Conservation (phyloP, 73 alveolate genomes). For the Paramecium tetraurelia region DNA sequence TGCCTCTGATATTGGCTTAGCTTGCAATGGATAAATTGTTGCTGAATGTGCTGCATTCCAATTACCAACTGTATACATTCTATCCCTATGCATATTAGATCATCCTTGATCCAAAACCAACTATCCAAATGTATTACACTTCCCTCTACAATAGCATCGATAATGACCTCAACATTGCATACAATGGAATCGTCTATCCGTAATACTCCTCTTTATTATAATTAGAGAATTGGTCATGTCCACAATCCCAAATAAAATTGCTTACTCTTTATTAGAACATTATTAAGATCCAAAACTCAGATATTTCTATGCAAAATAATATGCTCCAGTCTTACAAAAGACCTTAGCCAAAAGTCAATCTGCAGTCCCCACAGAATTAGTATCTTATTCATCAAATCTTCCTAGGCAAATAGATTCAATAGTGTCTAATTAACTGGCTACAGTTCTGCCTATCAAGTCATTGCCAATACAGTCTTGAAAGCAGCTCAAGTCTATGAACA, state of each 20-base stretch:
- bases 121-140: slow-evolving; percentile 38
- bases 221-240: slow-evolving; percentile 27
- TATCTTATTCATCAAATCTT: neutral
- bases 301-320: slow-evolving; percentile 52
- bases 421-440: slow-evolving; percentile 26
- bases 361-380: neutral
- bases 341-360: slow-evolving; percentile 23
- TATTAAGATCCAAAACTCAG: slow-evolving; percentile 61
- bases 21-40: slow-evolving; percentile 50
- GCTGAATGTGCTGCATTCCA: slow-evolving; percentile 63
- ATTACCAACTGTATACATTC: slow-evolving; percentile 50
- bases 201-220: neutral
- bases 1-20: slow-evolving; percentile 60
- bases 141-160: slow-evolving; percentile 44
- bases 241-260: slow-evolving; percentile 55
- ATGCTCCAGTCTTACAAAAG: neutral
- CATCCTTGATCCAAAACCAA: slow-evolving; percentile 18
- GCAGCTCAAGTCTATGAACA: slow-evolving; percentile 53
- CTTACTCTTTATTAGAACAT: slow-evolving; percentile 45
- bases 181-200: slow-evolving; percentile 50
- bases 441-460: slow-evolving; percentile 32
- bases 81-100: neutral
- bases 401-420: slow-evolving; percentile 10
- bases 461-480: slow-evolving; percentile 46
- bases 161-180: slow-evolving; percentile 51